These are phyloP conservation scores for Trichothecium roseum DNA, from an alignment of 2,329 filamentous ascomycete genomes.

Conservation along the genomic window DNA sequence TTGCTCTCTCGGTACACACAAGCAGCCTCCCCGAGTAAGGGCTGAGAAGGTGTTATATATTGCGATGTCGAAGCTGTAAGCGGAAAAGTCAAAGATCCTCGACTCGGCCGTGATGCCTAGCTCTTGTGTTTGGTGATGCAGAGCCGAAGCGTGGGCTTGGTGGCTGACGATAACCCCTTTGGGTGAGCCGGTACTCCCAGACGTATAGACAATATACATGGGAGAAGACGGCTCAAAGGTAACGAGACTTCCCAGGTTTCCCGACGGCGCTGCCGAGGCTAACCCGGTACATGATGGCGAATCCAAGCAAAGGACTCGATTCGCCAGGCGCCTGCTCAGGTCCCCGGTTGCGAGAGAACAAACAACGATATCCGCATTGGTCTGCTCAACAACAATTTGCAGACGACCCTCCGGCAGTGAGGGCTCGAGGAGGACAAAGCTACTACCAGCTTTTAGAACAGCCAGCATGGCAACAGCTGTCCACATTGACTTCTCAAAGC, in stretches of 20 bases:
- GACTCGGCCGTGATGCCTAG: background rate
- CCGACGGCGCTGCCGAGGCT: no score
- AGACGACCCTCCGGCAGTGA: constrained; percentile 4
- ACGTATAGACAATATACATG: constrained; percentile 9
- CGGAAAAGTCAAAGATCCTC: constrained; percentile 3
- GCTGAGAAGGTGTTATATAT: constrained; percentile 5
- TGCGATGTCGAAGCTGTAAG: constrained; percentile 7
- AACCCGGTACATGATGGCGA: constrained; percentile 1
- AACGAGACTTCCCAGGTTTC: no score
- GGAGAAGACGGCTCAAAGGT: no score
- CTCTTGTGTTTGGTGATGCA: background rate
- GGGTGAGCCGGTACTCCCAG: constrained; percentile 11
- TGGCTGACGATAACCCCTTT: constrained; percentile 11
- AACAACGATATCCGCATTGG: constrained; percentile 5
- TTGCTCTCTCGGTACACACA: constrained; percentile 9
- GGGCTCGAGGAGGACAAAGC: constrained; percentile 10
- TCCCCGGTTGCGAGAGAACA: constrained; percentile 5
- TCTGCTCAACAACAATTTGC: constrained; percentile 1
- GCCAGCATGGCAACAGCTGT: constrained; percentile 13
- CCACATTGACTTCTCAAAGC: constrained; percentile 13
- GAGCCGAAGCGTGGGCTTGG: no score
- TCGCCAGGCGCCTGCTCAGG: background rate
- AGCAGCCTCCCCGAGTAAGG: constrained; percentile 6
- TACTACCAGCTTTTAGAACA: constrained; percentile 15
- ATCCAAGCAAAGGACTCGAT: constrained; percentile 33